Base-by-base conservation (phyloP, 805 yeast genomes). In the Pichia membranifaciens region DNA sequence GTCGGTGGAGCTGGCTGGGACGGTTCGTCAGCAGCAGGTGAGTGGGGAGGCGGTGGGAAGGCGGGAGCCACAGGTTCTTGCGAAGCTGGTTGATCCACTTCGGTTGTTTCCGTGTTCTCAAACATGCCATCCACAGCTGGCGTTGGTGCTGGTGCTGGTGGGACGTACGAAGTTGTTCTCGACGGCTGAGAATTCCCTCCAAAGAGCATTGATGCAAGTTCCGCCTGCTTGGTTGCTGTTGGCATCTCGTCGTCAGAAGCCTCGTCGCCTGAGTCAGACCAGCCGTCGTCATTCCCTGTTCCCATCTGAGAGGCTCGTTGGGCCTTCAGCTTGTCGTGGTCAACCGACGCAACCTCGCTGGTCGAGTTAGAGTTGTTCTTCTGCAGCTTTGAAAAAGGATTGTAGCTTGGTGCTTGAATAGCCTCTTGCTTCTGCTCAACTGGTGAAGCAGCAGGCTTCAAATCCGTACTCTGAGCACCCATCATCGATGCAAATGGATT, bases 251-350 rank as follows among this genome's bases (percentile, higher is more conserved):
- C 78, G 13, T 75, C 76, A 13, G 68, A 69, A 59, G 28, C 66
- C 3, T 57, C 66, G 5, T 57, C 55, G 3, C 54, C 70, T 44
- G 75, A 78, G 51, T 79, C 79, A 2, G 64, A 58, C 58, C 65
- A 60, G 3, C 60, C 62, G 47, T 68, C 80, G 44, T 67, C 70
- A 35, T 66, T 70, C 8, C 67, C 66, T 37, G 68, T 57, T 4
- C 82, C 82, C 63, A 90, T 72, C 61, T 85, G 91, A 7, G 86
- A 78, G 23, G 76, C 79, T 64, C 93, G 72, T 63, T 84, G 90
- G 2, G 82, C 83, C 47, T 80, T 83, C 25, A 84, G 78, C 50
- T 79, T 78, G 51, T 71, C 71, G 0, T 76, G 67, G 58, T 82
- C 87, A 53, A 81, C 52, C 18, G 63, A 51, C 20, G 57, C 53